phyloP scores from a whole-genome alignment of 306 rosid genomes.

The Cucumis hystrix region DNA sequence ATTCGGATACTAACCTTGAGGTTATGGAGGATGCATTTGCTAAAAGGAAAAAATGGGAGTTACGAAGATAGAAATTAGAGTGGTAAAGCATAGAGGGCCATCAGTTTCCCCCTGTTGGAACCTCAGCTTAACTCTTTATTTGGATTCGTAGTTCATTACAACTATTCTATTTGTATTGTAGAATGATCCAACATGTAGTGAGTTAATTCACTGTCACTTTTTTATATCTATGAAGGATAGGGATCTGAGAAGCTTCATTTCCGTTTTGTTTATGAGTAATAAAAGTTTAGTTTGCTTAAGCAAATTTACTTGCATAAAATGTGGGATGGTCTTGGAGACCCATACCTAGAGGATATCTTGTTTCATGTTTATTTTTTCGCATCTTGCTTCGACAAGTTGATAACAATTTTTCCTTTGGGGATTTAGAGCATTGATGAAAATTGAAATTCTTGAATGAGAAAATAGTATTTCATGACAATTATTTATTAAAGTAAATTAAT shows the following conservation, averaged over 20 bases:
- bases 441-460: not conserved
- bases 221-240: not conserved
- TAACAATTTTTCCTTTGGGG: not conserved
- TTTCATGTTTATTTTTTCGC: not conserved
- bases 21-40: constrained; percentile 54
- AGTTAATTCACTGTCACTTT: not conserved
- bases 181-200: not conserved
- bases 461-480: not conserved
- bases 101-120: constrained; percentile 48
- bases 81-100: constrained; percentile 35
- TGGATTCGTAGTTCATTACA: constrained; percentile 3
- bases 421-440: not conserved
- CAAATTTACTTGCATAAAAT: not conserved
- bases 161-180: not conserved
- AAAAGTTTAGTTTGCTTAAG: not conserved
- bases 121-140: constrained; percentile 62
- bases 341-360: not conserved
- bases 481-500: not conserved
- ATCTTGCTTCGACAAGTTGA: not conserved
- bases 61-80: constrained; percentile 28
- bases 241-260: not conserved
- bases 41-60: constrained; percentile 63
- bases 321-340: not conserved
- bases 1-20: constrained; percentile 67
- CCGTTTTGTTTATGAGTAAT: not conserved